Conservation (phyloP, 805 yeast species). For the Cyberlindnera misumaiensis region DNA sequence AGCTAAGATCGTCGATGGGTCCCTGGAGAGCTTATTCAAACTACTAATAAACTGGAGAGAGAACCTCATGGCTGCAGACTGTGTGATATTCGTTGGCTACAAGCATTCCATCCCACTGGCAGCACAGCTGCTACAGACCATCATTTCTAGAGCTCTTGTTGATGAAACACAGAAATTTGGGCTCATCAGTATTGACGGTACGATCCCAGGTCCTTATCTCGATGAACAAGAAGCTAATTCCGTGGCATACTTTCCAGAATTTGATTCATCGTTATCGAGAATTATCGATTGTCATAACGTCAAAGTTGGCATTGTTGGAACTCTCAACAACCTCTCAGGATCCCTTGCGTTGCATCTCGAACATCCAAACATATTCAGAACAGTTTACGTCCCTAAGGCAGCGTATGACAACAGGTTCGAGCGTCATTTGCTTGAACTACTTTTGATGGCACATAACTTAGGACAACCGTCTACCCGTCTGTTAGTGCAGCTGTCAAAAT, state of each 20-base stretch:
- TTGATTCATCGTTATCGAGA: constrained; percentile 1
- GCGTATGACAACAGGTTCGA: constrained; percentile 32
- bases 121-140: constrained; percentile 37
- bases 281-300: constrained; percentile 4
- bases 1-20: constrained; percentile 25
- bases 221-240: constrained; percentile 26
- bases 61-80: constrained; percentile 40
- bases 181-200: constrained; percentile 29
- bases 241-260: constrained; percentile 3
- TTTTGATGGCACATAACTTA: constrained; percentile 43
- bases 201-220: constrained; percentile 30
- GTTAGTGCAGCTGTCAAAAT: constrained; percentile 37
- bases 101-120: constrained; percentile 50
- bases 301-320: constrained; percentile 30
- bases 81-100: constrained; percentile 42
- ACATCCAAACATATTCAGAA: constrained; percentile 53
- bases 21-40: constrained; percentile 36
- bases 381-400: constrained; percentile 39
- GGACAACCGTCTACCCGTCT: constrained; percentile 40
- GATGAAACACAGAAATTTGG: constrained; percentile 22
- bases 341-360: constrained; percentile 45
- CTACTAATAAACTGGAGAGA: constrained; percentile 43
- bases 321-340: constrained; percentile 43
- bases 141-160: constrained; percentile 28
- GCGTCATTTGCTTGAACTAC: constrained; percentile 35